These are phyloP conservation scores for Alternaria sp. DNA, from an alignment of 2,329 filamentous ascomycete species.

Conservation along the genomic window DNA sequence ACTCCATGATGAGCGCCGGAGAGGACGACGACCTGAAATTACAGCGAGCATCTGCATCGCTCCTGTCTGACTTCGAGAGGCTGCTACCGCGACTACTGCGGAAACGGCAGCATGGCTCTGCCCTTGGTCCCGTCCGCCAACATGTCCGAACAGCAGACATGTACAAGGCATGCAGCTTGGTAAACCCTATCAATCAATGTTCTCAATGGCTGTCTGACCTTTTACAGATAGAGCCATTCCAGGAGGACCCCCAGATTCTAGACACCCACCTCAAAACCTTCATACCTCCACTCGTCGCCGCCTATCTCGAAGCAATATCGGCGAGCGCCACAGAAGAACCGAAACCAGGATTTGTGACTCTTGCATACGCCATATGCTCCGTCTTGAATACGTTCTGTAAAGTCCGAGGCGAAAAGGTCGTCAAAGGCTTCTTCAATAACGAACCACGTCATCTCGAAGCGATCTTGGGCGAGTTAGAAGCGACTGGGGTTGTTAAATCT, in stretches of 20 bases:
- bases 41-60: constrained; percentile 50
- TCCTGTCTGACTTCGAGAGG: constrained; percentile 38
- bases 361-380: constrained; percentile 69
- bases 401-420: constrained; percentile 89
- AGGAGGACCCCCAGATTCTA: constrained; percentile 92
- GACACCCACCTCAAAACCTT: constrained; percentile 81
- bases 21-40: constrained; percentile 56
- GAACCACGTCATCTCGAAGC: constrained; percentile 85
- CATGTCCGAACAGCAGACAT: constrained; percentile 50
- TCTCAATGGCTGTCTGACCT: constrained; percentile 2
- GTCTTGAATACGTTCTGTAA: constrained; percentile 93
- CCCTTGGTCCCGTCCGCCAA: constrained; percentile 40
- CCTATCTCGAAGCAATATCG: constrained; percentile 73
- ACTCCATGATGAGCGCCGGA: constrained; percentile 41
- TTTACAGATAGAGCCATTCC: constrained; percentile 77
- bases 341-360: constrained; percentile 35
- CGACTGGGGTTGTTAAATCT: constrained; percentile 48
- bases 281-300: constrained; percentile 75
- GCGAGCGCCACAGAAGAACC: constrained; percentile 25
- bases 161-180: constrained; percentile 46
- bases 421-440: constrained; percentile 88
- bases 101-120: constrained; percentile 34
- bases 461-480: constrained; percentile 76
- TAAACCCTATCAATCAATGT: constrained; percentile 12
- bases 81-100: constrained; percentile 47